phyloP scores from a whole-genome alignment of 2,329 filamentous ascomycete genomes.

The Ophiostoma novo-ulmi region DNA sequence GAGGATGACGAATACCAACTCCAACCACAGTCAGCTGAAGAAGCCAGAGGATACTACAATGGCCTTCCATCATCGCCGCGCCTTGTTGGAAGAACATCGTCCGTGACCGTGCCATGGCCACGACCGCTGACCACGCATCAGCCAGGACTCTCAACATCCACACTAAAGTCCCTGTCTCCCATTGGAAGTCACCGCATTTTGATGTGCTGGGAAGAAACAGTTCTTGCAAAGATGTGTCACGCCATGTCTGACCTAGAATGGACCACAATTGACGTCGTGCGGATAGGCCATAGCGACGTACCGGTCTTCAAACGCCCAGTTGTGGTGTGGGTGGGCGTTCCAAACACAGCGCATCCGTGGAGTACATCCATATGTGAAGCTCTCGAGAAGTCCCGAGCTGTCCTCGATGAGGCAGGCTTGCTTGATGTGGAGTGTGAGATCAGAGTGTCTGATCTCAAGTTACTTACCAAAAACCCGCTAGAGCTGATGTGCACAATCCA shows the following conservation, averaged over 20 bases:
- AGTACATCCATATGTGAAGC: background rate
- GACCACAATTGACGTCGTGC: background rate
- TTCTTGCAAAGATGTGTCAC: background rate
- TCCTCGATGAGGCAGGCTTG: background rate
- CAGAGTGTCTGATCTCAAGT: background rate
- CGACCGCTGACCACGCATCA: background rate
- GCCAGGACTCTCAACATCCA: too few relatives aligned
- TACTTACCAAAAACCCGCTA: background rate
- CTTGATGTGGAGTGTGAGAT: conserved; percentile 1
- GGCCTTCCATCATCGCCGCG: background rate
- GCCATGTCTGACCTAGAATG: background rate
- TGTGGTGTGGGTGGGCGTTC: conserved; percentile 3
- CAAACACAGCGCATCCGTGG: background rate
- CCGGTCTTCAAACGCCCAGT: background rate
- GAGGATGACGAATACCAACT: background rate
- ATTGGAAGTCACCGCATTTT: background rate
- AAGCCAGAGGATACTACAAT: background rate
- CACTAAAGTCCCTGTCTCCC: background rate
- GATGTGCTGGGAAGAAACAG: background rate
- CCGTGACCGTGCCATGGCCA: background rate
- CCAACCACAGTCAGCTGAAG: background rate
- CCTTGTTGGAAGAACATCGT: background rate
- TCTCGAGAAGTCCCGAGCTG: background rate
- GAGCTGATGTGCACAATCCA: background rate
- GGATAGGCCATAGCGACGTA: background rate